Conservation (phyloP, 73 alveolate species). For the Stentor roeselii region DNA sequence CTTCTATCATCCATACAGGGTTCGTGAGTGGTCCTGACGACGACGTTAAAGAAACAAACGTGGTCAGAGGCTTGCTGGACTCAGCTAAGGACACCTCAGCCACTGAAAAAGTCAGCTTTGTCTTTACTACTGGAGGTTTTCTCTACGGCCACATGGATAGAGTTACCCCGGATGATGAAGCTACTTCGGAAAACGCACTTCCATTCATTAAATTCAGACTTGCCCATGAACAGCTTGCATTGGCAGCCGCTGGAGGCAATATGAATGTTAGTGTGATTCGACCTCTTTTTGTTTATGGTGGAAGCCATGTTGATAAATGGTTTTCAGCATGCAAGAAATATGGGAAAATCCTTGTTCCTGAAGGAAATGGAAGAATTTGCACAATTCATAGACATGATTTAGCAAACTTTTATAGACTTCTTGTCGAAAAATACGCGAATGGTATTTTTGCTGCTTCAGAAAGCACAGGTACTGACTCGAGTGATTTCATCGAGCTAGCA, state of each 20-base stretch:
- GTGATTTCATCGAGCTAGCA: neutral
- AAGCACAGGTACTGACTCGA: too few species aligned
- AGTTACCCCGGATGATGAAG: neutral
- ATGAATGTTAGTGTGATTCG: neutral
- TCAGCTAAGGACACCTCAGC: neutral
- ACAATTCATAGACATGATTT: neutral
- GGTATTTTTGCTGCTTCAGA: constrained; percentile 2
- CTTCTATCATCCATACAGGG: neutral
- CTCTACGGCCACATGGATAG: neutral
- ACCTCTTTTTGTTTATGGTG: neutral
- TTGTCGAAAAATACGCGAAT: neutral
- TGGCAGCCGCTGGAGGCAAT: neutral
- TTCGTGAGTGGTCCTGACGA: neutral
- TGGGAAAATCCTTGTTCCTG: neutral
- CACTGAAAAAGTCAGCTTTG: neutral
- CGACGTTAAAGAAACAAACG: neutral
- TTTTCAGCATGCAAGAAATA: neutral
- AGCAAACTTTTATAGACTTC: neutral
- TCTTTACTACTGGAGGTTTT: neutral
- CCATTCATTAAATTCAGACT: neutral
- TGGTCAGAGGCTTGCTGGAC: neutral
- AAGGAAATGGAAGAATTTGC: neutral
- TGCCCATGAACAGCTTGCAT: neutral
- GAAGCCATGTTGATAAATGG: neutral
- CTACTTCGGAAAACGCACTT: neutral